These are phyloP conservation scores for Mycena filopes DNA, from an alignment of 768 basidiomycete genomes.

Conservation along the genomic window DNA sequence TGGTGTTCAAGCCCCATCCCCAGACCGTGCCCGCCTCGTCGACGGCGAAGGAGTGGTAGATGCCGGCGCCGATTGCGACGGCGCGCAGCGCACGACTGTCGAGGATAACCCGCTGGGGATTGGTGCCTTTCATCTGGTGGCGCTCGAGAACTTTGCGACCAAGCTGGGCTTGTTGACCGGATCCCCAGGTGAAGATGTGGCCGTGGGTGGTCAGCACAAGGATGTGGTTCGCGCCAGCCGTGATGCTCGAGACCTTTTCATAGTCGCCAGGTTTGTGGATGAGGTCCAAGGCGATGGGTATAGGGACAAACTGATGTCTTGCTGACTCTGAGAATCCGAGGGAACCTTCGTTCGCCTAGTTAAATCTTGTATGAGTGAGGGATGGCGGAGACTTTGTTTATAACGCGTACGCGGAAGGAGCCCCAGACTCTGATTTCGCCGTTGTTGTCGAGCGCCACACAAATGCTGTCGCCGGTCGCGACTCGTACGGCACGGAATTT, in stretches of 20 bases:
- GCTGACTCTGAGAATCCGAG: conserved; percentile 83
- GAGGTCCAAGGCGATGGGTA: conserved; percentile 63
- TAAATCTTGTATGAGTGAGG: conserved; percentile 18
- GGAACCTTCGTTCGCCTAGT: conserved; percentile 78
- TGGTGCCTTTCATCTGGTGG: conserved; percentile 88
- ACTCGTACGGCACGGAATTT: conserved; percentile 87
- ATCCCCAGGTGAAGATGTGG: conserved; percentile 89
- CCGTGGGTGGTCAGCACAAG: conserved; percentile 91
- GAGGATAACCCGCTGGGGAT: conserved; percentile 88
- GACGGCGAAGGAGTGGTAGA: conserved; percentile 91
- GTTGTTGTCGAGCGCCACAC: conserved; percentile 81
- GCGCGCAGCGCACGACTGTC: conserved; percentile 67
- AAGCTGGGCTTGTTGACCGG: conserved; percentile 90
- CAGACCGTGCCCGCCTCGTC: conserved; percentile 85
- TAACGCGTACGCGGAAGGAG: conserved; percentile 81
- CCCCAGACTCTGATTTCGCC: conserved; percentile 91
- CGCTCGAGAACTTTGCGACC: conserved; percentile 91
- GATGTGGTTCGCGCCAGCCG: conserved; percentile 89
- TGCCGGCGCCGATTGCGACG: conserved; percentile 81
- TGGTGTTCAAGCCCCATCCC: conserved; percentile 97
- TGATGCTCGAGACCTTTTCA: conserved; percentile 80
- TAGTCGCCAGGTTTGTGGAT: conserved; percentile 68
- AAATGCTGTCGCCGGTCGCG: conserved; percentile 89
- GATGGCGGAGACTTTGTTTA: conserved; percentile 3
- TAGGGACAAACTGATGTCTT: conserved; percentile 75